Base-by-base conservation (phyloP, 805 yeast genomes). In the Sugiyamaella lignohabitans region DNA sequence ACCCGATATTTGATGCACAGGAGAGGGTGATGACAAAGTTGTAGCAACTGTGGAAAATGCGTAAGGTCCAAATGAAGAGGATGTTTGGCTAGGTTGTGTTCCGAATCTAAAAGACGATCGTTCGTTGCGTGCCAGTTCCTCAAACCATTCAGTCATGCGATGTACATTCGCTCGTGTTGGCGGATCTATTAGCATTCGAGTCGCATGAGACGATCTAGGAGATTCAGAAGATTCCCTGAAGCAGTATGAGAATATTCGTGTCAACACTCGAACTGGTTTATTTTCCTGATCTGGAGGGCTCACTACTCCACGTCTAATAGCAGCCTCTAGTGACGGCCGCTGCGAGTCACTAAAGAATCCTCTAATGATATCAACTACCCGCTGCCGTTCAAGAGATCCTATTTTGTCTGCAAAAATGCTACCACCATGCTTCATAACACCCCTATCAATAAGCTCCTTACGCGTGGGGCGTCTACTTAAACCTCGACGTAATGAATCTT, bases 401-500 rank as follows among this genome's bases (percentile, higher is more conserved):
- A 45, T 30, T 5, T 45, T 38, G n/a, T 40, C 40, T 6, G 59
- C 59, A 23, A 53, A 42, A 3, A 38, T 52, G 46, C 34, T 55
- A 39, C 55, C 52, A 5, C 53, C 51, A 20, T 32, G 42, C 46
- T 24, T 55, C 48, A 53, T 47, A 35, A 60, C 55, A 18, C 63
- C 63, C 2, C 58, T 49, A 40, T 49, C 51, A 8, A 58, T 47
- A 36, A 60, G 56, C 34, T 60, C 63, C 18, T 50, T 44, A 4
- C 47, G 38, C 8, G 51, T 38, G 4, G 64, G 64, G 10, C 63
- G 54, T 14, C 37, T 24, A 10, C 52, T 55, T 20, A 60, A 54
- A 27, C 52, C 48, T 4, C 61, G 47, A 11, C 48, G 40, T 23
- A 59, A 42, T 38, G 59, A 42, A 42, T 56, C 59, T 27, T 45